Evolutionary conservation across 441 rosid species (phyloP).

Genomic region (Pelargonium fulgidum): DNA sequence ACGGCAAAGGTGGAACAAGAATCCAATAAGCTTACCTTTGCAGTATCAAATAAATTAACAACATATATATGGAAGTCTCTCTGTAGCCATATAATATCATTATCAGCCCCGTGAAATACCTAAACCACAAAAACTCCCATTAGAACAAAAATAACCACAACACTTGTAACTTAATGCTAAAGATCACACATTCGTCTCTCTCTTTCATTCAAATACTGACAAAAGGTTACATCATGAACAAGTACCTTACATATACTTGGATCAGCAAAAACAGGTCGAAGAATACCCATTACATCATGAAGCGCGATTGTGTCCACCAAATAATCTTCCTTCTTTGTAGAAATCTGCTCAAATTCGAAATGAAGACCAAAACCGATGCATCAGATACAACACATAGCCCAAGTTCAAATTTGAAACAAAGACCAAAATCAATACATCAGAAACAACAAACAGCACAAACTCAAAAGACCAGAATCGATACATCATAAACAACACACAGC

Average conservation of each 20-base stretch:
- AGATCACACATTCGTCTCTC: background rate
- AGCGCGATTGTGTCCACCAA: slow-evolving; percentile 72
- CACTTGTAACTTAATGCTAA: background rate
- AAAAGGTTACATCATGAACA: background rate
- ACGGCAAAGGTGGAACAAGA: slow-evolving; percentile 1
- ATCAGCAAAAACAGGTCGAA: slow-evolving; percentile 66
- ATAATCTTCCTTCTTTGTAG: slow-evolving; percentile 56
- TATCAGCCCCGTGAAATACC: slow-evolving; percentile 99
- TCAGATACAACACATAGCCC: background rate
- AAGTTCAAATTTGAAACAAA: background rate
- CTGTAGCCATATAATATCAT: slow-evolving; percentile 90
- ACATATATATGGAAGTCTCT: slow-evolving; percentile 90
- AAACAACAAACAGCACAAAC: too few species aligned
- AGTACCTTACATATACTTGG: slow-evolving; percentile 74
- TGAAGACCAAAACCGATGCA: background rate
- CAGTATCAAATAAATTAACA: slow-evolving; percentile 90
- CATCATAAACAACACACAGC: too few species aligned
- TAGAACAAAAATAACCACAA: background rate
- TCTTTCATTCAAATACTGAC: background rate
- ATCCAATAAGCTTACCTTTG: slow-evolving; percentile 51
- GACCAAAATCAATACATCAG: too few species aligned
- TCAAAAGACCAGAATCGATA: too few species aligned
- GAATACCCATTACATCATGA: slow-evolving; percentile 68
- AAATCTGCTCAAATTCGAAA: slow-evolving; percentile 41
- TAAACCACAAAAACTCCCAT: slow-evolving; percentile 23